Percentiles rank a stretch among this genome's conserved stretches.
phyloP scores from a whole-genome alignment of 768 basidiomycete genomes.

The Hygrophorus pudorinus region DNA sequence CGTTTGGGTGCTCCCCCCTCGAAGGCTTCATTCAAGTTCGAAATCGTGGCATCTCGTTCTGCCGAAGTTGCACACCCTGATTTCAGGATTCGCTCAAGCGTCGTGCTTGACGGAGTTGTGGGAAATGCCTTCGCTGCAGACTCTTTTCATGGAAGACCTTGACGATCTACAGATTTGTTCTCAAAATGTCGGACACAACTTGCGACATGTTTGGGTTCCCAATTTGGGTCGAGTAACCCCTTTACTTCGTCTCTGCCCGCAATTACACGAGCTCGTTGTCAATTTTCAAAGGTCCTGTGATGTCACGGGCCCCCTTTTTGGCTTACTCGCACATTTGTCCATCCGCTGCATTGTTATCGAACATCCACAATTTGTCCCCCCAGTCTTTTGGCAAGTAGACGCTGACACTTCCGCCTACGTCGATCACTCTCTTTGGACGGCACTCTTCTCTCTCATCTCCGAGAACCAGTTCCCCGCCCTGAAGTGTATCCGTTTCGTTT shows the following conservation, averaged over 20 bases:
- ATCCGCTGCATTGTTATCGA: neutral
- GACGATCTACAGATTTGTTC: neutral
- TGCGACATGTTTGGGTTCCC: neutral
- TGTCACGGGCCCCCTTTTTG: neutral
- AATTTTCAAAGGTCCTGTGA: neutral
- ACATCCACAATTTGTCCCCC: too few relatives aligned
- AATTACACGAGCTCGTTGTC: neutral
- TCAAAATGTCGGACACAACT: neutral
- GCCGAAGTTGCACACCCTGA: constrained; percentile 15
- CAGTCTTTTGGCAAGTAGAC: too few relatives aligned
- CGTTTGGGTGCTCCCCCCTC: constrained; percentile 15
- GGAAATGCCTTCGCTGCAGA: constrained; percentile 5
- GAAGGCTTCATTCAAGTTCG: neutral
- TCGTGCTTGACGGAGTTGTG: neutral
- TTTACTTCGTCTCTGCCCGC: neutral
- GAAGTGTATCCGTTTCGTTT: too few relatives aligned
- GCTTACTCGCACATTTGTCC: neutral
- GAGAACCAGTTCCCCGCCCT: too few relatives aligned
- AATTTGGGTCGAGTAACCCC: neutral
- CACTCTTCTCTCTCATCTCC: too few relatives aligned
- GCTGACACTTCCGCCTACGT: too few relatives aligned
- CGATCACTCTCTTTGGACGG: too few relatives aligned
- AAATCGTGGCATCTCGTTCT: constrained; percentile 4
- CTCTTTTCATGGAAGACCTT: neutral
- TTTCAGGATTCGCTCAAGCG: constrained; percentile 6